Evolutionary conservation across 495 filamentous ascomycete species (phyloP).

Genomic region (Amniculicola lignicola): DNA sequence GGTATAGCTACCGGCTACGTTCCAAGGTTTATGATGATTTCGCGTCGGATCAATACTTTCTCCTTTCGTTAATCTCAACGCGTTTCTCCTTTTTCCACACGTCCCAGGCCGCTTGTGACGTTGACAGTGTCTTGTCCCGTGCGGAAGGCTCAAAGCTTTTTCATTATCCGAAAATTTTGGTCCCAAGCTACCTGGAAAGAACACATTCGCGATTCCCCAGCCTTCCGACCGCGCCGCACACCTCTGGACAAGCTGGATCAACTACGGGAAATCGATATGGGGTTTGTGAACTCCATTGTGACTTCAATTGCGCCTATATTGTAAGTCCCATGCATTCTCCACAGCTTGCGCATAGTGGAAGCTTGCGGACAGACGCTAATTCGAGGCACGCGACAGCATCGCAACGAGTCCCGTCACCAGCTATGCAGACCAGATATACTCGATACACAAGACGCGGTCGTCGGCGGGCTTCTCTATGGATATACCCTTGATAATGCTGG

Average conservation of each 20-base stretch:
- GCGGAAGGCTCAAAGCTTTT: no score
- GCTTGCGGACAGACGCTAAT: not conserved
- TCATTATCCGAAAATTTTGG: no score
- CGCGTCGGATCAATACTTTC: no score
- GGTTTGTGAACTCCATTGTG: constrained; percentile 35
- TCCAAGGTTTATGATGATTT: no score
- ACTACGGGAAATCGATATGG: constrained; percentile 17
- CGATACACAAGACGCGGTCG: constrained; percentile 74
- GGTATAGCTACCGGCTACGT: no score
- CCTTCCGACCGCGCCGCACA: constrained; percentile 9
- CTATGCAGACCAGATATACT: constrained; percentile 87
- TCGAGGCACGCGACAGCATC: constrained; percentile 44
- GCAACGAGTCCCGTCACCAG: constrained; percentile 80
- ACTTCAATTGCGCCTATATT: constrained; percentile 43
- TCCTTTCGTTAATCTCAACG: no score
- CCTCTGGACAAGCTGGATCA: not conserved
- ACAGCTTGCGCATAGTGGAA: not conserved
- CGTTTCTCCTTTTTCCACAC: no score
- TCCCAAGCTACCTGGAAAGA: not conserved
- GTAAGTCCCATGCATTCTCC: constrained; percentile 21
- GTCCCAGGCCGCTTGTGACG: no score
- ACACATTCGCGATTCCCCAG: not conserved
- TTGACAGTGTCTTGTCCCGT: no score
- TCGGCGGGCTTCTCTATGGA: constrained; percentile 87
- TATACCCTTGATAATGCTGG: constrained; percentile 96